Evolutionary conservation across 495 filamentous ascomycete genomes (phyloP), one percentile per base, ranked within the genome.

Genomic region (Chlorociboria aeruginascens): DNA sequence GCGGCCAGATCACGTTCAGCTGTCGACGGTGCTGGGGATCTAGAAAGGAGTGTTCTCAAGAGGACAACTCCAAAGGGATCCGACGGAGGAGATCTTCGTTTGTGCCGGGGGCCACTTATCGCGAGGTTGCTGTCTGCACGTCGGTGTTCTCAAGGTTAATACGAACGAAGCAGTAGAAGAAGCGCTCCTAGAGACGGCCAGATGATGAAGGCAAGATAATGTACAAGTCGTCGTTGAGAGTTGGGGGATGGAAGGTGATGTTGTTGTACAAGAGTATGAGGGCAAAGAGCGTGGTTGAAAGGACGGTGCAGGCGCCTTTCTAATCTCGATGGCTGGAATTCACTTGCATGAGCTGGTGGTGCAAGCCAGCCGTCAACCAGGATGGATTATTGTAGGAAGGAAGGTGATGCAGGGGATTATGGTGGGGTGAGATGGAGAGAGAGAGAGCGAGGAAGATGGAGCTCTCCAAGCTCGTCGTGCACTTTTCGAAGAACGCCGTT

Each of bases 261-360:
- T 36, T 14, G 25, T 31, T 37, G 25, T 14, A 46, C 29, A 38
- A 30, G 33, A 14, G 31, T 11, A 13, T 35, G 35, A 48, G 44
- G 46, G 52, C 53, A 55, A 53, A 53, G 52, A 59, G 56, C 46
- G 52, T 54, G 49, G 20, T 58, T 41, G 49, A 55, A 48, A 51
- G 55, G 50, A 53, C 56, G 56, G 56, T 59, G 56, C 56, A 59
- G 56, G 56, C 56, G 56, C 52, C 45, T 42, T 45, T 55, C 49
- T 32, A 46, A 43, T 51, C 48, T 55, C 52, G 11, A 38, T 50
- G 43, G 44, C 35, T 48, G 16, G 16, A 14, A 41, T 34, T 17
- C 46, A 30, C 17, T 53, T 43, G 16, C 29, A 29, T 13, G 40
- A 51, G 45, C 51, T 54, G 30, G 43, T 42, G 37, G 28, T 36